Evolutionary conservation across 495 filamentous ascomycete genomes (phyloP), one percentile per base, ranked within the genome.

Genomic region (Penicillium parvum): DNA sequence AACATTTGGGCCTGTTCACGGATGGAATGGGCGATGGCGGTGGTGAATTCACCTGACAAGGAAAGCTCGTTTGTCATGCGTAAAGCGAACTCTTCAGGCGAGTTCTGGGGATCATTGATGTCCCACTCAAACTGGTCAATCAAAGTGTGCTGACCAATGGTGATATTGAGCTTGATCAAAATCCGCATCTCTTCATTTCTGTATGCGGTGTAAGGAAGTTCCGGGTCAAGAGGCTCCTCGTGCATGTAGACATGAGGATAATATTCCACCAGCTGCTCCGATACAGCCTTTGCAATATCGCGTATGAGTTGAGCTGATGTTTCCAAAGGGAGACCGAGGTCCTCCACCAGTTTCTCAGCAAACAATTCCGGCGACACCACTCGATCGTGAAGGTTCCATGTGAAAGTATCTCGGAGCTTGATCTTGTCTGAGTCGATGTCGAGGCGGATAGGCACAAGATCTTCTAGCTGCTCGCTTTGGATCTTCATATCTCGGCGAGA

Each of bases 41-140:
- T 98, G 6, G 88, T 94, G 58, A 98, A 98, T 63, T 98, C 92
- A 26, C 92, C 92, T 15, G 87, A 87, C 22, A 98, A 77, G 3
- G 88, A 89, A n/a, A 97, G 74, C 42, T 98, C 92, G 30, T 80
- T 76, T 1, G 90, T 82, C 86, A 97, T 91, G 49, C 82, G 81
- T 32, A 79, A 69, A 10, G 92, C 94, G 62, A 98, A 98, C 40
- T 94, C 85, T 63, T 98, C 92, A 1, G 92, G 90, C 0, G 83
- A 91, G 64, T 98, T 97, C 47, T 81, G 71, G 0, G 89, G 82
- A 54, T 96, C 91, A 61, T 97, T 97, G 57, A 97, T 88, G 56
- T 97, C 92, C 92, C 92, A 98, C 65, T 98, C 92, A 38, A 98
- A 97, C 60, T 98, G 94, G 54, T 98, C 92, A 16, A 96, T 82